Base-by-base conservation (phyloP, 2,329 filamentous ascomycete genomes). In the Dactylellina parvicollis region DNA sequence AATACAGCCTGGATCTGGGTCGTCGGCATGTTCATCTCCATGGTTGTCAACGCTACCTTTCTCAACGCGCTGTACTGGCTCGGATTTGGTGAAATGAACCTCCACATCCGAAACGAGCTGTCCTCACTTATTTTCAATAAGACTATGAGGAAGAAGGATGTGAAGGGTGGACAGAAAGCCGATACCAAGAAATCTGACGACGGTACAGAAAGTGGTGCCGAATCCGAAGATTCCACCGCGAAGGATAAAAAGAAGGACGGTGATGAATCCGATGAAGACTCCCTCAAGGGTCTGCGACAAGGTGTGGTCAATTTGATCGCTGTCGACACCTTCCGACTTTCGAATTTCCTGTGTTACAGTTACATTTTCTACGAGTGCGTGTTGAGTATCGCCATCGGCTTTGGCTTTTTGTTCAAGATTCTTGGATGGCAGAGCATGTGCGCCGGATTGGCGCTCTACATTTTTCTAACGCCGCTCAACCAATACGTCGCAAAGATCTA, bases 251-350 rank as follows among this genome's bases (percentile, higher is more conserved):
- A 78, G 2, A 79, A 80, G 0, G 7, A 16, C 2, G 79, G 80
- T 9, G 79, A 82, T 5, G 81, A 82, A 0, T 82, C 82, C 1
- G 82, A 83, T 2, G 83, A 86, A 28, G 82, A 85, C n/a, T 84
- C 86, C 76, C 80, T 78, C 78, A 82, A 87, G 75, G 86, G 89
- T 80, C 85, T 86, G 24, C 84, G 85, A 74, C 91, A 94, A 80
- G 88, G 86, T 62, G 90, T 89, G 2, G 88, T 93, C 64, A 94
- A 93, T 79, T 83, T 92, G 34, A 88, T 93, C 47, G 90, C 89
- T n/a, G 88, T 93, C 9, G 91, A 94, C 79, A 83, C 87, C 5
- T 87, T 87, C 75, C 86, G 90, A 38, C 84, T 94, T 42, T 83
- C 89, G 0, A 87, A 90, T 60, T 92, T 92, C 78, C 83, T 84